Base-by-base conservation (phyloP, 257 asterid genomes). In the Paulownia fortunei region DNA sequence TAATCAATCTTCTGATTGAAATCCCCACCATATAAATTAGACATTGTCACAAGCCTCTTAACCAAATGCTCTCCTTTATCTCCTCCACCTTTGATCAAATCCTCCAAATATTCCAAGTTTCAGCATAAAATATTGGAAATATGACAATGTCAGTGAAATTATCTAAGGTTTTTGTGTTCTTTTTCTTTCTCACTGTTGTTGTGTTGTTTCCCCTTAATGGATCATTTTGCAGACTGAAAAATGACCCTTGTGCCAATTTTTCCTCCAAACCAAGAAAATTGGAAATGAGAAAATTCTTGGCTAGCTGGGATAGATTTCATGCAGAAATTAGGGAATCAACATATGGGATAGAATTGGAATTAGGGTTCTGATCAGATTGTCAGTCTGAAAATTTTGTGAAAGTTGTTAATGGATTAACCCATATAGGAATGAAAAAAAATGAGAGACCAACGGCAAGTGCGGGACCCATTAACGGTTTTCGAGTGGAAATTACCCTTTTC, bases 1-100 rank as follows among this genome's bases (percentile, higher is more conserved):
- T 88, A 90, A 86, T 90, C 96, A 46, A 90, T 86, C 80, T 88
- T 87, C 74, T 88, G 90, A 62, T 86, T 86, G 68, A 86, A 90
- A 77, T 85, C 87, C 64, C 88, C 91, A 32, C 90, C 90, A 72
- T 84, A 83, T 47, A 84, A 52, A 78, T 85, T 90, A 77, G 96
- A 84, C 92, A 90, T 90, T 73, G 62, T 83, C 80, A 11, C 68
- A 56, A 47, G 15, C 61, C 34, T 2, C 60, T 47, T 32, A 54
- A 76, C 23, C 56, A 11, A 44, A 69, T 37, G 7, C 24, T 24
- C 1, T 36, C 11, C 49, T 59, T 4, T 63, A 26, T 36, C 10
- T n/a, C 4, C 30, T n/a, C 54, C 66, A 30, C 47, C 26, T 32
- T 65, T 34, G 81, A 16, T 71, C 65, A 60, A 65, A 47, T 82